phyloP scores from a whole-genome alignment of 2,329 filamentous ascomycete species.

The Scedosporium aurantiacum region DNA sequence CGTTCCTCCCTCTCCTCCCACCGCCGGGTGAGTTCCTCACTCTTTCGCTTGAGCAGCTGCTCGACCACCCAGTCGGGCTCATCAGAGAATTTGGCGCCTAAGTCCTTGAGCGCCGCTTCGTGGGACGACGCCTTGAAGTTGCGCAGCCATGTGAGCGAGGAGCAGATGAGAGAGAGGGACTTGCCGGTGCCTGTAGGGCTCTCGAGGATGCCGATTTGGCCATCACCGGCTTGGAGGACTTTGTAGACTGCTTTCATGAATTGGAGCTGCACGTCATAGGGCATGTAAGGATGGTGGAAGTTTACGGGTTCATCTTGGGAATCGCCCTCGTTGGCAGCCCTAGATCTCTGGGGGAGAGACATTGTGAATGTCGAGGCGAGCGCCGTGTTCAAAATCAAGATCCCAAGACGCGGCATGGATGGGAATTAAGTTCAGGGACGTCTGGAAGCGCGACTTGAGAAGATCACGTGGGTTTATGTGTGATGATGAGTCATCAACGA shows the following conservation, averaged over 20 bases:
- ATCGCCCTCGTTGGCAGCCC: not conserved
- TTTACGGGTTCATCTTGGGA: slow-evolving; percentile 25
- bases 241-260: slow-evolving; percentile 80
- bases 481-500: not conserved
- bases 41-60: slow-evolving; percentile 58
- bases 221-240: slow-evolving; percentile 57
- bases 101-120: slow-evolving; percentile 38
- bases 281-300: slow-evolving; percentile 80
- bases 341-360: not conserved
- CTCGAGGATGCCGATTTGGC: slow-evolving; percentile 79
- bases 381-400: not conserved
- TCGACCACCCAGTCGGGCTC: slow-evolving; percentile 81
- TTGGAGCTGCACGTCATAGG: slow-evolving; percentile 76
- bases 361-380: not conserved
- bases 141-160: slow-evolving; percentile 81
- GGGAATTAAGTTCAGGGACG: too few species aligned
- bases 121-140: slow-evolving; percentile 57
- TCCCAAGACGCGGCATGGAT: too few species aligned
- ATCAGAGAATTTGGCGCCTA: slow-evolving; percentile 38
- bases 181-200: slow-evolving; percentile 91
- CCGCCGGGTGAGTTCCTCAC: slow-evolving; percentile 51
- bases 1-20: slow-evolving; percentile 67
- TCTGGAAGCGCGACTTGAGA: not conserved
- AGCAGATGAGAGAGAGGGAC: slow-evolving; percentile 83
- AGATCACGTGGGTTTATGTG: not conserved